These are phyloP conservation scores for Periconia sp. DNA, from an alignment of 2,329 filamentous ascomycete genomes.

Conservation along the genomic window DNA sequence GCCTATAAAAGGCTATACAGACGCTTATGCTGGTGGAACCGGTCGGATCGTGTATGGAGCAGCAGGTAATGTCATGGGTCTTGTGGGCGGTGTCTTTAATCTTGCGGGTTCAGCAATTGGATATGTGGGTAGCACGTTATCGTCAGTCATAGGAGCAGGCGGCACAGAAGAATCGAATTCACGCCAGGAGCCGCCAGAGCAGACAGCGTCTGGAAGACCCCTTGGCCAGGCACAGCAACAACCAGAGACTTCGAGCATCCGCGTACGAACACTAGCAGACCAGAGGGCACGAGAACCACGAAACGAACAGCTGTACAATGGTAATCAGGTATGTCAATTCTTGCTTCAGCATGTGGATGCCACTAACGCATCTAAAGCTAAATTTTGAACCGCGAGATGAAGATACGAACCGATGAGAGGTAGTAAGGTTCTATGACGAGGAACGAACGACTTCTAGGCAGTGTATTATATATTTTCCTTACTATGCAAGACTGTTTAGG, in stretches of 20 bases:
- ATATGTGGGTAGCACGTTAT: conserved; percentile 39
- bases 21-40: conserved; percentile 59
- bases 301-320: conserved; percentile 83
- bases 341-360: conserved; percentile 11
- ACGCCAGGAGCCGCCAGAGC: conserved; percentile 16
- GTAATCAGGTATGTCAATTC: conserved; percentile 74
- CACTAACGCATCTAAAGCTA: conserved; percentile 52
- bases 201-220: conserved; percentile 15
- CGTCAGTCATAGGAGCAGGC: conserved; percentile 36
- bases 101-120: conserved; percentile 43
- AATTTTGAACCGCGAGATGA: conserved; percentile 70
- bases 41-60: conserved; percentile 37
- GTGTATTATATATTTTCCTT: no score
- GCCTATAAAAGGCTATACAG: conserved; percentile 67
- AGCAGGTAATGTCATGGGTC: conserved; percentile 27
- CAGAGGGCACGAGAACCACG: conserved; percentile 58
- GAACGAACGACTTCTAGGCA: no score
- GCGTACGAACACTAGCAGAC: conserved; percentile 54
- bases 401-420: conserved; percentile 44
- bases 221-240: conserved; percentile 13
- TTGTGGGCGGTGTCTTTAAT: conserved; percentile 41
- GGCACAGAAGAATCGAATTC: conserved; percentile 12
- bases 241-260: conserved; percentile 31
- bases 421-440: no score
- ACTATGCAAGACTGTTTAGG: no score